Evolutionary conservation across 257 asterid species (phyloP).

Genomic region (Penstemon eatonii): DNA sequence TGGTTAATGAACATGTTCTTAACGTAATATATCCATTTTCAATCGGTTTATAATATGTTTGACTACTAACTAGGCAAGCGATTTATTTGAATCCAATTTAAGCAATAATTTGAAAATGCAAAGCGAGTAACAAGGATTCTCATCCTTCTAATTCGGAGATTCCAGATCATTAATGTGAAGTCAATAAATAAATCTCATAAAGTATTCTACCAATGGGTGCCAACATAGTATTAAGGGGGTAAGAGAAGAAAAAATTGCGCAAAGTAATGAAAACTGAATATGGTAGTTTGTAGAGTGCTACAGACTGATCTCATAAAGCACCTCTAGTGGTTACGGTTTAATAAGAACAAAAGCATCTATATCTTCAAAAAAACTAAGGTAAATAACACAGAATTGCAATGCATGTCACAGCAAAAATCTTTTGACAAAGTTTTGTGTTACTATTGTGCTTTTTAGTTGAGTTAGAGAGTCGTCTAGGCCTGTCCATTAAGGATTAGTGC

Average conservation of each 20-base stretch:
- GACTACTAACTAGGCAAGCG: conserved; percentile 12
- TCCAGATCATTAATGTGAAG: conserved; percentile 8
- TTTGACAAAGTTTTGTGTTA: background rate
- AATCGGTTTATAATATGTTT: conserved; percentile 1
- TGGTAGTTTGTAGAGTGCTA: background rate
- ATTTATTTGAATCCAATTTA: background rate
- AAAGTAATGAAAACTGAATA: conserved; percentile 1
- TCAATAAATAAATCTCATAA: background rate
- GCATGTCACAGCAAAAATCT: conserved; percentile 20
- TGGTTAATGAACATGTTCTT: conserved; percentile 10
- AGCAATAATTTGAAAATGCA: conserved; percentile 6
- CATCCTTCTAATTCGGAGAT: conserved; percentile 19
- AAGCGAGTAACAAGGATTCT: conserved; percentile 6
- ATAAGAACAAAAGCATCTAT: background rate
- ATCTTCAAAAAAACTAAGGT: background rate
- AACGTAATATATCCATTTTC: conserved; percentile 13
- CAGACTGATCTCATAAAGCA: background rate
- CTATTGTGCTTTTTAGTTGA: background rate
- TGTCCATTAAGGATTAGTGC: no score
- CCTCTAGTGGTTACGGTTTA: background rate
- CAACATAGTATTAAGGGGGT: background rate
- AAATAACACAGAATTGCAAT: background rate
- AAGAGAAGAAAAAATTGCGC: background rate
- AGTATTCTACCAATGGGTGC: conserved; percentile 12
- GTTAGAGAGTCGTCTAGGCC: no score